Evolutionary conservation across 306 rosid species (phyloP).

Genomic region (Neltuma alba): DNA sequence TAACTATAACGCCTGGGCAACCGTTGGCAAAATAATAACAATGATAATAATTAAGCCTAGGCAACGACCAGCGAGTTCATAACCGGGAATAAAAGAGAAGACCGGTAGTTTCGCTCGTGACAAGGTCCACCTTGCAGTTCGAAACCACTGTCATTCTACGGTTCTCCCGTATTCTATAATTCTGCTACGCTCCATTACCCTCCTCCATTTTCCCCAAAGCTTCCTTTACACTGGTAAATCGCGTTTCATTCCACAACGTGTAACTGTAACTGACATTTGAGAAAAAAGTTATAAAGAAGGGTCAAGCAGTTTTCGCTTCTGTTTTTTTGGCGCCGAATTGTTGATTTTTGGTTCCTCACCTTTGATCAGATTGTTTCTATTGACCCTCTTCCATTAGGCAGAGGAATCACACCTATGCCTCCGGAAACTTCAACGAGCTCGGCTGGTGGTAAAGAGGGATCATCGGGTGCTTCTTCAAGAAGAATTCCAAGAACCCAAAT

Average conservation of each 20-base stretch:
- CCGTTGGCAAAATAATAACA: too few relatives aligned
- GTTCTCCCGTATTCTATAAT: neutral
- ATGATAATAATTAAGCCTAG: too few relatives aligned
- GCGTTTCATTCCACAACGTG: neutral
- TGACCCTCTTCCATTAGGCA: neutral
- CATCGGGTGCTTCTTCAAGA: constrained; percentile 34
- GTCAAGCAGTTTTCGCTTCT: neutral
- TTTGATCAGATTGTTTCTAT: constrained; percentile 15
- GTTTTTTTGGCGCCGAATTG: neutral
- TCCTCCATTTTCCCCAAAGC: neutral
- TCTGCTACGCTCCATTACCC: neutral
- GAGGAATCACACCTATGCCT: constrained; percentile 36
- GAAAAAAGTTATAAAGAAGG: neutral
- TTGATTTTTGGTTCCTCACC: neutral
- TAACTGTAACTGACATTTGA: neutral
- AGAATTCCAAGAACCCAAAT: constrained; percentile 40
- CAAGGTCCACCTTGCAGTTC: constrained; percentile 19
- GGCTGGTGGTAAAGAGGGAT: constrained; percentile 14
- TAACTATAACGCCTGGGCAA: too few relatives aligned
- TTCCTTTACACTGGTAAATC: neutral
- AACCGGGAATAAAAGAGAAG: neutral
- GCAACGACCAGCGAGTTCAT: neutral
- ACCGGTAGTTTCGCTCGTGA: constrained; percentile 33
- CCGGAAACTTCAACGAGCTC: constrained; percentile 32
- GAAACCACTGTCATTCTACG: neutral